phyloP scores from a whole-genome alignment of 2,329 filamentous ascomycete species.

The Xylariaceae sp. region DNA sequence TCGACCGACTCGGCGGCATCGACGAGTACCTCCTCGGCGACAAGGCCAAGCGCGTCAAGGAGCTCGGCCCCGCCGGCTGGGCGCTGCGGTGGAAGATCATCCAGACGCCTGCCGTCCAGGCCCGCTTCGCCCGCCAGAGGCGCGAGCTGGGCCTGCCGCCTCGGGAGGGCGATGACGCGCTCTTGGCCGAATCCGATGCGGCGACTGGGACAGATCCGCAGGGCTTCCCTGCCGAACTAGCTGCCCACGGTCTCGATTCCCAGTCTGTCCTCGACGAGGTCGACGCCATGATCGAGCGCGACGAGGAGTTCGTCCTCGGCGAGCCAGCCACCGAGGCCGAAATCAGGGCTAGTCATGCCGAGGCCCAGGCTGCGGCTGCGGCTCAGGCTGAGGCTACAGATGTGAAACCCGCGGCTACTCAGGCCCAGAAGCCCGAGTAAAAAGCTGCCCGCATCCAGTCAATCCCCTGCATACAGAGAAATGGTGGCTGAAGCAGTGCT shows the following conservation, averaged over 20 bases:
- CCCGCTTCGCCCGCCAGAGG: conserved; percentile 61
- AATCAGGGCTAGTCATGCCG: too few species aligned
- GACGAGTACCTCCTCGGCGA: conserved; percentile 86
- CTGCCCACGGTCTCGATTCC: conserved; percentile 25
- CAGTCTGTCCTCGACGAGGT: conserved; percentile 33
- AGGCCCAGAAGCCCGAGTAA: too few species aligned
- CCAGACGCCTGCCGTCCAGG: conserved; percentile 64
- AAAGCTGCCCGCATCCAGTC: too few species aligned
- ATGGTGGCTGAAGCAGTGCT: too few species aligned
- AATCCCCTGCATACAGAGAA: too few species aligned
- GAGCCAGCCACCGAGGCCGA: conserved; percentile 30
- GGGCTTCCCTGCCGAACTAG: conserved; percentile 26
- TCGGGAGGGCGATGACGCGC: conserved; percentile 35
- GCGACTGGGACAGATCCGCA: neutral
- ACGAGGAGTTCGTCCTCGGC: conserved; percentile 44
- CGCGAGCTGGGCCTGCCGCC: conserved; percentile 58
- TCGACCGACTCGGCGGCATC: conserved; percentile 81
- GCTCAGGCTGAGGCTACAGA: neutral
- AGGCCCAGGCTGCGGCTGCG: neutral
- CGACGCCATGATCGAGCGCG: conserved; percentile 38
- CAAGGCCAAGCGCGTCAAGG: conserved; percentile 71
- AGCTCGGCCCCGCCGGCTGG: conserved; percentile 88
- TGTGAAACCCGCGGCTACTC: too few species aligned
- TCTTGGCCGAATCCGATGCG: neutral
- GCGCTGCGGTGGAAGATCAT: conserved; percentile 82